These are phyloP conservation scores for Cenchrus purpureus DNA, from an alignment of 176 grass and related monocot species.

Conservation along the genomic window DNA sequence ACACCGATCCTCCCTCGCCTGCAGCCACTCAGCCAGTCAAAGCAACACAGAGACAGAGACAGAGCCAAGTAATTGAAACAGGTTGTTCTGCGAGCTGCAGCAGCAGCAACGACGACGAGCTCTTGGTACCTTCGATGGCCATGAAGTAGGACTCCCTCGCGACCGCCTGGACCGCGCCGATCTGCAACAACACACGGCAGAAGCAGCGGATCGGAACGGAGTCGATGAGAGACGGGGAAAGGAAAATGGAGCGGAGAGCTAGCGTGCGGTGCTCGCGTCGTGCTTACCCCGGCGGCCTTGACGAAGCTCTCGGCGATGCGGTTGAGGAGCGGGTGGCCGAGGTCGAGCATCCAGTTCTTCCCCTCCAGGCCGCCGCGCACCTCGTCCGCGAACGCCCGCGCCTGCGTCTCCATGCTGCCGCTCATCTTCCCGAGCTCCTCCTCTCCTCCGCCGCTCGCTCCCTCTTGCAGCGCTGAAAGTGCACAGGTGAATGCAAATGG, in stretches of 20 bases:
- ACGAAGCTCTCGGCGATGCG: conserved; percentile 88
- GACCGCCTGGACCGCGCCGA: conserved; percentile 77
- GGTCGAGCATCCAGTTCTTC: conserved; percentile 67
- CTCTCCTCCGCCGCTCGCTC: background rate
- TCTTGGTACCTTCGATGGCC: conserved; percentile 54
- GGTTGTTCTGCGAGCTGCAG: no score
- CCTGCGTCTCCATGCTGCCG: conserved; percentile 45
- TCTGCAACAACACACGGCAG: conserved; percentile 39
- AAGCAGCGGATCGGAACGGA: background rate
- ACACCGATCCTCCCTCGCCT: conserved; percentile 41
- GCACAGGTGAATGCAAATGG: background rate
- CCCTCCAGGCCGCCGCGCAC: conserved; percentile 58
- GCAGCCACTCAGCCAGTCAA: background rate
- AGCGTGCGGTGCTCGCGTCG: background rate
- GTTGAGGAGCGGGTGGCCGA: conserved; percentile 84
- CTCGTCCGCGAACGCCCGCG: conserved; percentile 66
- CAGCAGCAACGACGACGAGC: background rate
- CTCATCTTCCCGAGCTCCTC: conserved; percentile 20
- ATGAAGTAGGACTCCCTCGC: conserved; percentile 77
- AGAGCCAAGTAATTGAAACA: background rate
- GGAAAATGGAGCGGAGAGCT: background rate
- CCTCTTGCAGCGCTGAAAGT: background rate
- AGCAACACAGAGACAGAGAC: background rate
- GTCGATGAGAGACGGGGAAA: background rate
- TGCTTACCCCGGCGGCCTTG: conserved; percentile 77